A percentile compares a stretch with the other conserved stretches of the same genome.
Conservation (phyloP, 805 yeast species). For the Candida ortonii region DNA sequence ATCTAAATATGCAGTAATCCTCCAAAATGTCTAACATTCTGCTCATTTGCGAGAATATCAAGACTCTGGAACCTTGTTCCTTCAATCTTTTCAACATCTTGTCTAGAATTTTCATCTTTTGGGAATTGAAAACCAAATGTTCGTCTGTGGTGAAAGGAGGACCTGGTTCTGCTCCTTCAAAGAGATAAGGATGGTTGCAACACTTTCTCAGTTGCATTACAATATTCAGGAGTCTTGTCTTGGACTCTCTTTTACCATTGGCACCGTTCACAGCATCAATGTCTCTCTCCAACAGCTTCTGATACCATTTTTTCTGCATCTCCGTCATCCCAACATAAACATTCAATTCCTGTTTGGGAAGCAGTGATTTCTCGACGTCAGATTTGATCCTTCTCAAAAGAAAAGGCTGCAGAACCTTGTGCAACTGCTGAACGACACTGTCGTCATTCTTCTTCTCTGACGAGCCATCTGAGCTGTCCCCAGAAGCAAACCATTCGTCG, state of each 20-base stretch:
- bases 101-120: constrained; percentile 70
- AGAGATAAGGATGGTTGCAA: constrained; percentile 80
- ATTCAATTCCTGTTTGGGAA: constrained; percentile 74
- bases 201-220: constrained; percentile 85
- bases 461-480: constrained; percentile 28
- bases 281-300: constrained; percentile 72
- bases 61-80: constrained; percentile 71
- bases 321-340: constrained; percentile 71
- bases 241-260: constrained; percentile 68
- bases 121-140: constrained; percentile 70
- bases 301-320: constrained; percentile 81
- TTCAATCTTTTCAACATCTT: constrained; percentile 58
- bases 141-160: constrained; percentile 87
- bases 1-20: constrained; percentile 72
- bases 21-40: constrained; percentile 77
- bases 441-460: constrained; percentile 36
- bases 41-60: constrained; percentile 82
- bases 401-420: constrained; percentile 74
- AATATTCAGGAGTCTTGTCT: constrained; percentile 71
- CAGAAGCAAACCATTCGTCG: constrained; percentile 67
- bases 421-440: constrained; percentile 62
- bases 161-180: constrained; percentile 88
- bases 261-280: constrained; percentile 85
- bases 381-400: constrained; percentile 71
- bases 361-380: constrained; percentile 75